Percentiles rank a stretch among this genome's conserved stretches.
These are phyloP conservation scores for Fonsecaea pugnacius DNA, from an alignment of 2,329 filamentous ascomycete genomes.

Conservation along the genomic window DNA sequence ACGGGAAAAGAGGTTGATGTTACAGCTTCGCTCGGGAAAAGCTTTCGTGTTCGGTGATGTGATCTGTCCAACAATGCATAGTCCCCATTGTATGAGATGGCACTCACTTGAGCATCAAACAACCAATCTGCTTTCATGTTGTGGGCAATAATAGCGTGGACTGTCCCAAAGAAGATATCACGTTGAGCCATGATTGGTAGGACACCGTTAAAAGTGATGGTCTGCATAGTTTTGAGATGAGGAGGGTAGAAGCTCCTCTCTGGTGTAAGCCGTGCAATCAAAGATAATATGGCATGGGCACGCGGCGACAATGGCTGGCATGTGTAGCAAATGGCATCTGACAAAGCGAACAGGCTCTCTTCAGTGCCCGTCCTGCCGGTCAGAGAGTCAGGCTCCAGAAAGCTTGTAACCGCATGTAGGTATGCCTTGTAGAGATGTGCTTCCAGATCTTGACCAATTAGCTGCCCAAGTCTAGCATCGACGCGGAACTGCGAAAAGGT, in stretches of 20 bases:
- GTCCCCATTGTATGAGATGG: constrained; percentile 18
- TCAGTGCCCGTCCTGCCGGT: constrained; percentile 43
- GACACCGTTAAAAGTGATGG: constrained; percentile 16
- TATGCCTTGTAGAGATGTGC: constrained; percentile 39
- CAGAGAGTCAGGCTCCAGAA: constrained; percentile 43
- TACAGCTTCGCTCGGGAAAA: constrained; percentile 15
- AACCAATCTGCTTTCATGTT: constrained; percentile 23
- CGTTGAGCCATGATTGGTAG: constrained; percentile 26
- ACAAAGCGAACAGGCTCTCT: constrained; percentile 40
- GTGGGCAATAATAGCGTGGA: constrained; percentile 19
- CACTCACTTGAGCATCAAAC: constrained; percentile 6
- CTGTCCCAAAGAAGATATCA: constrained; percentile 27
- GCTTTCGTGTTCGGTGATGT: constrained; percentile 19
- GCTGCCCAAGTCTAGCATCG: constrained; percentile 35
- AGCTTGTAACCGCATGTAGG: constrained; percentile 47
- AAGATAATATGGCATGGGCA: constrained; percentile 12
- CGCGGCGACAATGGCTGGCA: constrained; percentile 18
- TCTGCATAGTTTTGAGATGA: constrained; percentile 29
- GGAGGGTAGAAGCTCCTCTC: constrained; percentile 16
- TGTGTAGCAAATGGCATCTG: constrained; percentile 19
- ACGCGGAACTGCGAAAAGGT: constrained; percentile 37
- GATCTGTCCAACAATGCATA: constrained; percentile 23
- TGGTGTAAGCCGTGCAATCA: constrained; percentile 23
- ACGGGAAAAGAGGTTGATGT: not conserved
- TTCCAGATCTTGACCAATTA: constrained; percentile 35